phyloP scores from a whole-genome alignment of 345 rosid genomes.

The Salix dunnii region DNA sequence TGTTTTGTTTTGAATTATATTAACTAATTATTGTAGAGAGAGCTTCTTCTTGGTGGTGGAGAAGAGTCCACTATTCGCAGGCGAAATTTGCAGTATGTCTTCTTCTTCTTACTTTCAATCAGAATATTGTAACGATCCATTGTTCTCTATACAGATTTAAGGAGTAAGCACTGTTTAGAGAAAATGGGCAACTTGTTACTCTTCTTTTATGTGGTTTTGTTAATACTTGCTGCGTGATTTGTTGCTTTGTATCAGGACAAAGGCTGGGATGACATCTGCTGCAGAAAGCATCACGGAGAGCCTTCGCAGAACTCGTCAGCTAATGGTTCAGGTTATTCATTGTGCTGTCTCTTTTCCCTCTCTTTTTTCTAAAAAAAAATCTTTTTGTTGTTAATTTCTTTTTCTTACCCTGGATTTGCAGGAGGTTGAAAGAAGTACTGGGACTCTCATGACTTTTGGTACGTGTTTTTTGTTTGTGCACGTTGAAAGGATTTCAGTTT shows the following conservation, averaged over 20 bases:
- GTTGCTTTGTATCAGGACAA: conserved; percentile 47
- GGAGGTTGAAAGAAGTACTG: conserved; percentile 94
- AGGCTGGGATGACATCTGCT: conserved; percentile 92
- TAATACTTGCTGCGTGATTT: neutral
- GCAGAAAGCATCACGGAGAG: conserved; percentile 98
- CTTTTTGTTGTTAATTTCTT: neutral
- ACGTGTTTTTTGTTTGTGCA: conserved; percentile 30
- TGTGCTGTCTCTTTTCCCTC: neutral
- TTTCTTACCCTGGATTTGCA: conserved; percentile 24
- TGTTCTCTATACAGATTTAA: neutral
- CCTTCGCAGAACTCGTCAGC: conserved; percentile 85
- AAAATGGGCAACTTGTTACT: neutral
- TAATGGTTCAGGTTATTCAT: conserved; percentile 85
- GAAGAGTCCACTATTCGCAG: conserved; percentile 83
- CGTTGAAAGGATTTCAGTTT: neutral
- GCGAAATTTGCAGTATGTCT: conserved; percentile 80
- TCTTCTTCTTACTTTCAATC: neutral
- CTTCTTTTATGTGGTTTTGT: neutral
- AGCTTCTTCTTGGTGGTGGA: conserved; percentile 93
- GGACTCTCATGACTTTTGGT: conserved; percentile 77
- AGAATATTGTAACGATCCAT: neutral
- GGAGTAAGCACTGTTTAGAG: neutral
- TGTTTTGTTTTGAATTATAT: neutral
- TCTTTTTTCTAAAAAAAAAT: neutral
- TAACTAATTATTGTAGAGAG: conserved; percentile 47